Conservation (phyloP, 305 asterid genomes). For the Plantago lanceolata region DNA sequence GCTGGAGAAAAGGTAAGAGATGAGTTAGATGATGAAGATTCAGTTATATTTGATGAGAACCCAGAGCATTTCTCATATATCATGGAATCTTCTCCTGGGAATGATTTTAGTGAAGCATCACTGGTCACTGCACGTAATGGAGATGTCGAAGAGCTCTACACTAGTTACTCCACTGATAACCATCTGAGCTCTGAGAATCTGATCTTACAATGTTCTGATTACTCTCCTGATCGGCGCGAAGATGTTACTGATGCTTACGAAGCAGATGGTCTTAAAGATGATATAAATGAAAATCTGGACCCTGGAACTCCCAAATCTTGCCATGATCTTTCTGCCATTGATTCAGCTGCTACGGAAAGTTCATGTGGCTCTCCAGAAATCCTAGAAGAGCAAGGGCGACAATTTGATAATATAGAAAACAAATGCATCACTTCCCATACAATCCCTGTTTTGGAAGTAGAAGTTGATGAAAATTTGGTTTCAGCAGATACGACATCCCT, state of each 20-base stretch:
- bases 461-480: conserved; percentile 24
- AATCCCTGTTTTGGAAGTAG: conserved; percentile 25
- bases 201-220: conserved; percentile 20
- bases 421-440: conserved; percentile 21
- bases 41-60: conserved; percentile 32
- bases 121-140: conserved; percentile 21
- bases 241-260: conserved; percentile 33
- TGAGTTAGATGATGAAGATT: conserved; percentile 34
- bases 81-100: conserved; percentile 29
- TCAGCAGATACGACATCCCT: conserved; percentile 29
- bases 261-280: conserved; percentile 30
- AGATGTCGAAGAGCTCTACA: conserved; percentile 28
- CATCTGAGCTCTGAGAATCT: conserved; percentile 30
- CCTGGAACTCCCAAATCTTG: conserved; percentile 27
- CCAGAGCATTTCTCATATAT: conserved; percentile 26
- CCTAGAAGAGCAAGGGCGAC: conserved; percentile 33
- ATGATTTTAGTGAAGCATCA: conserved; percentile 24
- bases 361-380: conserved; percentile 28
- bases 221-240: conserved; percentile 28
- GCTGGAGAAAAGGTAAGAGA: conserved; percentile 27
- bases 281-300: conserved; percentile 22
- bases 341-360: conserved; percentile 34
- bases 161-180: conserved; percentile 26
- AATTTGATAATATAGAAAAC: conserved; percentile 28
- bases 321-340: conserved; percentile 29